phyloP scores from a whole-genome alignment of 2,329 filamentous ascomycete species.

The Cryphonectria naterciae region DNA sequence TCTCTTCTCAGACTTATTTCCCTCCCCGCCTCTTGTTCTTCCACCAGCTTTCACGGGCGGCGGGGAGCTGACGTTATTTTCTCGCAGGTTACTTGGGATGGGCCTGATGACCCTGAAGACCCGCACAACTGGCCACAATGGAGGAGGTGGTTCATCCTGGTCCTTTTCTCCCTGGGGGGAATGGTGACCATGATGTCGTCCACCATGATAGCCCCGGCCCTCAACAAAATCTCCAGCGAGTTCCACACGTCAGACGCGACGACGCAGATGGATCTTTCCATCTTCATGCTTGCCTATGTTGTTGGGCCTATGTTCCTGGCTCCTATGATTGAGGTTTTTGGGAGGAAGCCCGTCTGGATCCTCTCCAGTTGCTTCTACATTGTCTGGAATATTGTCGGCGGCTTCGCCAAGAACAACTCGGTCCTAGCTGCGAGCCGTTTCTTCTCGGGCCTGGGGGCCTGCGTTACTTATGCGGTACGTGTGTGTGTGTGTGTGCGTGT shows the following conservation, averaged over 20 bases:
- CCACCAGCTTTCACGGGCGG: too few species aligned
- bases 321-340: conserved; percentile 41
- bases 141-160: conserved; percentile 32
- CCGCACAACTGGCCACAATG: conserved; percentile 30
- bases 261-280: conserved; percentile 41
- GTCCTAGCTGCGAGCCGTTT: conserved; percentile 3
- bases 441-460: conserved; percentile 10
- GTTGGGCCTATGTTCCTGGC: conserved; percentile 42
- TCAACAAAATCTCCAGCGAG: conserved; percentile 39
- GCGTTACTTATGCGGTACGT: neutral
- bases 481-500: neutral
- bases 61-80: neutral
- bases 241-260: conserved; percentile 36
- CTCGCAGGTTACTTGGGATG: conserved; percentile 25
- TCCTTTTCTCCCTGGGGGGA: conserved; percentile 40
- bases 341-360: conserved; percentile 42
- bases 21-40: too few species aligned
- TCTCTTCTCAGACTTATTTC: too few species aligned
- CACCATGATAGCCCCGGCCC: conserved; percentile 42
- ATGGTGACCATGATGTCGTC: conserved; percentile 43
- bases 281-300: conserved; percentile 42
- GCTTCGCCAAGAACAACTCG: conserved; percentile 28
- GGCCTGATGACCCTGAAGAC: conserved; percentile 26
- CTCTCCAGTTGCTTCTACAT: conserved; percentile 33
- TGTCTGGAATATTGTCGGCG: conserved; percentile 42